Evolutionary conservation across 257 asterid genomes (phyloP), one percentile per base, ranked within the genome.

Genomic region (Cordia subcordata): DNA sequence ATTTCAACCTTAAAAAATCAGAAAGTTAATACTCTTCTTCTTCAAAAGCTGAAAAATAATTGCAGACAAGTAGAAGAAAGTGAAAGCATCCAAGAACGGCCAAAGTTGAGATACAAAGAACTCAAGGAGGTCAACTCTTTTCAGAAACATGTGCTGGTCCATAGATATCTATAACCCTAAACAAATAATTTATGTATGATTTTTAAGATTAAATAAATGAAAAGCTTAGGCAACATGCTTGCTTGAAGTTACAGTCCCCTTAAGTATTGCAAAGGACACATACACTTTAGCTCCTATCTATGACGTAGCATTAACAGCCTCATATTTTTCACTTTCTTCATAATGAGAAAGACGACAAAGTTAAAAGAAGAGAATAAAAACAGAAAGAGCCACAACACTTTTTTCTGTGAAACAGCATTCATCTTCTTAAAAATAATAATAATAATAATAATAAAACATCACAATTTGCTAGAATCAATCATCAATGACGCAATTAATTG

Each of bases 61-160:
- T 47, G 33, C 33, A 60, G 50, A 22, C 46, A 45, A 60, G 46
- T 60, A 32, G 20, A n/a, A 58, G 37, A 45, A 59, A 12, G 53
- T 38, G 15, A 20, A 32, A 21, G 17, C 9, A 49, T 14, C 67
- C 15, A 38, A 45, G 44, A 10, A 18, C 58, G 13, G 63, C 61
- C 60, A 56, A 58, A 67, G 55, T 54, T 68, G 57, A 68, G 58
- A 57, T 62, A 42, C 64, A 56, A 27, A 68, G 65, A 60, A 62
- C 66, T 53, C 22, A 61, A 5, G 60, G n/a, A n/a, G 73, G 87
- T 78, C 80, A 80, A 74, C 70, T 57, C 50, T 81, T 72, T 22
- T 68, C 66, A 68, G 57, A 70, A 77, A 63, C 93, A 84, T 80
- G 95, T 87, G 90, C 78, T 53, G 44, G 64, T 63, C 72, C 54